These are phyloP conservation scores for Pseudopyrenochaeta lycopersici DNA, from an alignment of 2,329 filamentous ascomycete species.

Conservation along the genomic window DNA sequence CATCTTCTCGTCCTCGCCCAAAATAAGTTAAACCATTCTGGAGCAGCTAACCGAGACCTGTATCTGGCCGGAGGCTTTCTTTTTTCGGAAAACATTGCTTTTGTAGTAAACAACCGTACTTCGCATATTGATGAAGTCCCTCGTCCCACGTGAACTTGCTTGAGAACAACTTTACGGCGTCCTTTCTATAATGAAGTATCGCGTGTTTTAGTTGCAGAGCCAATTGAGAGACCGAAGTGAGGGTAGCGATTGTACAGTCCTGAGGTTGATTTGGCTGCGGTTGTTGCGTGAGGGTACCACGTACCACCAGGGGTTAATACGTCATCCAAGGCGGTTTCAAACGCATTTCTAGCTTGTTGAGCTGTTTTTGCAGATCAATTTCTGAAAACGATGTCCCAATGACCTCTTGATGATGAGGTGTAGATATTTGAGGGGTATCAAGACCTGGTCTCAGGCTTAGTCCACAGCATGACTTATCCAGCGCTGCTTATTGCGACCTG, in stretches of 20 bases:
- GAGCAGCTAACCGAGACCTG: background rate
- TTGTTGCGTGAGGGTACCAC: too few species aligned
- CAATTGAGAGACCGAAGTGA: too few species aligned
- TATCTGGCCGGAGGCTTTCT: background rate
- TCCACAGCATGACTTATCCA: too few species aligned
- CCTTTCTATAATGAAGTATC: background rate
- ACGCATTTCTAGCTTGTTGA: too few species aligned
- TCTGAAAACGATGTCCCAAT: too few species aligned
- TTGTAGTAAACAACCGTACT: conserved; percentile 20
- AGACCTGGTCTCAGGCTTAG: too few species aligned
- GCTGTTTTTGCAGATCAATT: too few species aligned
- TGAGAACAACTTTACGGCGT: background rate
- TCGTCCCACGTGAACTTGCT: background rate
- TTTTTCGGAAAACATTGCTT: conserved; percentile 10
- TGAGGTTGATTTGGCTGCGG: background rate
- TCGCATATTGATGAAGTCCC: background rate
- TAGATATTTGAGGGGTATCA: too few species aligned
- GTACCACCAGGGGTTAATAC: too few species aligned
- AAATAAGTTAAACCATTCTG: background rate
- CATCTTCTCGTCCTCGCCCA: background rate
- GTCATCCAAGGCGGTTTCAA: too few species aligned
- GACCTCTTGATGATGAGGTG: too few species aligned
- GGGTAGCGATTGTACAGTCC: background rate
- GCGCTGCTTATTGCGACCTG: too few species aligned
- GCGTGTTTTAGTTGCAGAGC: background rate